Conservation (phyloP, 2,329 filamentous ascomycete species). For the Monosporascus cannonballus region DNA sequence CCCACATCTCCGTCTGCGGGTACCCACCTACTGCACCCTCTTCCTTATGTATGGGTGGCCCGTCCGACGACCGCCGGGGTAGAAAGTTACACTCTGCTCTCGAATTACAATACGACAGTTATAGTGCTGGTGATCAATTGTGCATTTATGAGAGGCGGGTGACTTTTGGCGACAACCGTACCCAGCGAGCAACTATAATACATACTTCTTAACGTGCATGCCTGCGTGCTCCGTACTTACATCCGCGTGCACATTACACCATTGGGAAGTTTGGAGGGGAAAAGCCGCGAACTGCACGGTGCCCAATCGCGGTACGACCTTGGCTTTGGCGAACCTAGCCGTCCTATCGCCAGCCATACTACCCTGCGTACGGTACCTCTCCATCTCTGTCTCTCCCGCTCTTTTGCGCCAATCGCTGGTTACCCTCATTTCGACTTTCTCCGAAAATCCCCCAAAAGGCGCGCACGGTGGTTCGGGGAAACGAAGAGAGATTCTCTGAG, state of each 20-base stretch:
- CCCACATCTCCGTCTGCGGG: neutral
- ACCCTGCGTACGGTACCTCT: neutral
- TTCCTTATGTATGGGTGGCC: neutral
- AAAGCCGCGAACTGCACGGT: neutral
- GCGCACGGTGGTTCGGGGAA: too few relatives aligned
- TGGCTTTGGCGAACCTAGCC: neutral
- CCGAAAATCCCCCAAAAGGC: neutral
- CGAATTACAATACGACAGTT: neutral
- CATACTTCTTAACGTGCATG: neutral
- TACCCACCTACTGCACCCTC: neutral
- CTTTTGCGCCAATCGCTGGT: neutral
- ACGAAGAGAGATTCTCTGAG: neutral
- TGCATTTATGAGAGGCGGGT: neutral
- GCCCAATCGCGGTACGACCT: neutral
- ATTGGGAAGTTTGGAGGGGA: neutral
- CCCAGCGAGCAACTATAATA: neutral
- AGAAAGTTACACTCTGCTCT: neutral
- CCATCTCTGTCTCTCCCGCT: neutral
- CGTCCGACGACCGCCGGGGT: neutral
- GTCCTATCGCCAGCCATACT: neutral
- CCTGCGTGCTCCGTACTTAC: neutral
- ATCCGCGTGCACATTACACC: neutral
- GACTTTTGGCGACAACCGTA: neutral
- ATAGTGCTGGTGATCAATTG: neutral
- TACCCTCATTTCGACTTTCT: neutral